Evolutionary conservation across 2,329 filamentous ascomycete genomes (phyloP).

Genomic region (Fusarium odoratissimum): DNA sequence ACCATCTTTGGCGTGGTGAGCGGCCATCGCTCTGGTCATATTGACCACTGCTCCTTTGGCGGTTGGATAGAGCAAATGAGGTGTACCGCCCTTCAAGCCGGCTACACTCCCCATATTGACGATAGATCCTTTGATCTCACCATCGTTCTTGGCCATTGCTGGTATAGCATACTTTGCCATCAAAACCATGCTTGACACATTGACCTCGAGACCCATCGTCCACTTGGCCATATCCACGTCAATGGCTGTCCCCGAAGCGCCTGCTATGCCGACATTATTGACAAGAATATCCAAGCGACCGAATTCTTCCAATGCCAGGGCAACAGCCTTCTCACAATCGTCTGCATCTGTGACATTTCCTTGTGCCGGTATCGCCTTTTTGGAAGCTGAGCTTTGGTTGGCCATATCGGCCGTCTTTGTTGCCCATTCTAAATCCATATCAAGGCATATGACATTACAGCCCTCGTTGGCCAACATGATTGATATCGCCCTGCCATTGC

Average conservation of each 20-base stretch:
- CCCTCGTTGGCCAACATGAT: conserved; percentile 70
- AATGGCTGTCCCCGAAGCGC: conserved; percentile 68
- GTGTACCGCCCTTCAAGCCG: conserved; percentile 61
- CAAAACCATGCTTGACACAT: conserved; percentile 73
- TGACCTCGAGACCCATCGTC: conserved; percentile 68
- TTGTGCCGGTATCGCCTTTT: conserved; percentile 55
- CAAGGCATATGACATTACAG: conserved; percentile 68
- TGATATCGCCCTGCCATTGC: conserved; percentile 68
- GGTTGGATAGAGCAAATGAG: conserved; percentile 59
- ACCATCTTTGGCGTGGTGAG: conserved; percentile 58
- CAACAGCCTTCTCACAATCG: conserved; percentile 61
- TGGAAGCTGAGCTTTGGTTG: conserved; percentile 50
- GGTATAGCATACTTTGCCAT: conserved; percentile 73
- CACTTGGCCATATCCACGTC: conserved; percentile 70
- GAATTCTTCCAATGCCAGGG: conserved; percentile 58
- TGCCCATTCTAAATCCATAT: conserved; percentile 62
- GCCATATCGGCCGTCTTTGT: conserved; percentile 66
- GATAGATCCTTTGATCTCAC: conserved; percentile 61
- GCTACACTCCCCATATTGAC: conserved; percentile 74
- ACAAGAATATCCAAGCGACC: conserved; percentile 71
- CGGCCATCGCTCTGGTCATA: conserved; percentile 65
- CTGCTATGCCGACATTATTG: conserved; percentile 73
- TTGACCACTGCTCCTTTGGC: conserved; percentile 62
- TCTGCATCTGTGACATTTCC: conserved; percentile 66
- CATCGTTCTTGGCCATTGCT: conserved; percentile 66